Evolutionary conservation across 2,329 filamentous ascomycete species (phyloP).

Genomic region (Sarocladium oryzae): DNA sequence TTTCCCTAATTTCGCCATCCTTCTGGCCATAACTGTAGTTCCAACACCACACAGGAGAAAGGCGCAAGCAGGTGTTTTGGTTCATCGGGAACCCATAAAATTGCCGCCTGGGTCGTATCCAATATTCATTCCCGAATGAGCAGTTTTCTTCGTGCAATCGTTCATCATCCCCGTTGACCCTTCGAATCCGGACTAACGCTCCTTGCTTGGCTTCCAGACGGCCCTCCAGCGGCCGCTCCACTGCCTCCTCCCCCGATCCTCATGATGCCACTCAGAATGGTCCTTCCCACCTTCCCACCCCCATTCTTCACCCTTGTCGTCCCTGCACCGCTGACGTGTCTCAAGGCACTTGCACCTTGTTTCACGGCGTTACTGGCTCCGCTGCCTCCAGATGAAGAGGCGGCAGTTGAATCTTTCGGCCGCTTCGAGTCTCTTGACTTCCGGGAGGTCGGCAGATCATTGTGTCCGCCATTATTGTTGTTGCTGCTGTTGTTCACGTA

Average conservation of each 20-base stretch:
- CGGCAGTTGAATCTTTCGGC: background rate
- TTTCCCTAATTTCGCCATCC: background rate
- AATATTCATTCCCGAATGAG: too few species aligned
- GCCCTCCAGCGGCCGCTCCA: background rate
- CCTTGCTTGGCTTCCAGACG: background rate
- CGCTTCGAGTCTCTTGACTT: background rate
- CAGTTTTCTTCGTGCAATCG: too few species aligned
- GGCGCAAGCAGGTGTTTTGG: too few species aligned
- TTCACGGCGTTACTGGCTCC: constrained; percentile 13
- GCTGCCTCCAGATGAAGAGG: too few species aligned
- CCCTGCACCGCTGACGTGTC: constrained; percentile 21
- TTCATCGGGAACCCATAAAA: too few species aligned
- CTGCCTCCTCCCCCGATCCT: constrained; percentile 31
- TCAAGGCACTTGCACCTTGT: constrained; percentile 20
- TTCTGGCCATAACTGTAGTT: too few species aligned
- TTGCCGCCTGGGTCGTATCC: too few species aligned
- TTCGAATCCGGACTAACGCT: constrained; percentile 34
- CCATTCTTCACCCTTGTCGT: constrained; percentile 29
- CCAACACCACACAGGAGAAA: too few species aligned
- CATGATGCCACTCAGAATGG: constrained; percentile 38
- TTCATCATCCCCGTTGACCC: constrained; percentile 11
- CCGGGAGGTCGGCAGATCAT: background rate
- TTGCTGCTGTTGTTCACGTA: too few species aligned
- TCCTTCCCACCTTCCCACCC: constrained; percentile 32
- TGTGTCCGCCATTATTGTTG: too few species aligned